phyloP scores from a whole-genome alignment of 2,329 filamentous ascomycete genomes.

The Ceratocystis colombiana region DNA sequence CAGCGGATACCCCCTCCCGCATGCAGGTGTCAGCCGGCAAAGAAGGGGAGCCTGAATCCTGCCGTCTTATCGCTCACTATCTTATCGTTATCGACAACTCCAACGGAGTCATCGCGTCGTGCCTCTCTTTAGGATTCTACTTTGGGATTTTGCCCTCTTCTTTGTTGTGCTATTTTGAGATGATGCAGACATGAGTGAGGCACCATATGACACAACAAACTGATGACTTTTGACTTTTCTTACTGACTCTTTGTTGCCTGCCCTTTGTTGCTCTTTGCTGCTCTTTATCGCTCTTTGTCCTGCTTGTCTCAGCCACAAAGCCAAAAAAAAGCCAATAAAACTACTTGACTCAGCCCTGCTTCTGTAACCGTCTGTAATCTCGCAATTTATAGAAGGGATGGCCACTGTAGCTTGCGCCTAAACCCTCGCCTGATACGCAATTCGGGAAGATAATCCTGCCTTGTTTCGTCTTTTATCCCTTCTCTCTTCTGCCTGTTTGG shows the following conservation, averaged over 20 bases:
- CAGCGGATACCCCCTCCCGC: neutral
- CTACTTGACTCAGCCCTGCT: neutral
- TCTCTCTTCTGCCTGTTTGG: neutral
- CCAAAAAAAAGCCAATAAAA: no score
- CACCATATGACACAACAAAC: neutral
- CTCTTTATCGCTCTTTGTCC: neutral
- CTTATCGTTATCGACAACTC: neutral
- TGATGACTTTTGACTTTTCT: neutral
- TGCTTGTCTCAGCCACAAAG: no score
- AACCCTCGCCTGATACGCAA: neutral
- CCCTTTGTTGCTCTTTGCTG: neutral
- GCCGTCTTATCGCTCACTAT: neutral
- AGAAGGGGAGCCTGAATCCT: neutral
- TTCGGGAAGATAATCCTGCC: neutral
- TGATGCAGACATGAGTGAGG: neutral
- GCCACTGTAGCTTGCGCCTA: constrained; percentile 8
- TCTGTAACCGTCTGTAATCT: neutral
- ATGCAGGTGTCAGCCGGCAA: neutral
- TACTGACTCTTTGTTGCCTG: neutral
- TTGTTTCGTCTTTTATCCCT: neutral
- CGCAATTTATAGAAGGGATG: constrained; percentile 1
- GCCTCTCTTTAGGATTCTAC: no score
- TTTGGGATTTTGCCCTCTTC: neutral
- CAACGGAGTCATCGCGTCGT: no score
- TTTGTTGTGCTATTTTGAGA: constrained; percentile 7